phyloP scores from a whole-genome alignment of 2,329 filamentous ascomycete species.

The Fusarium anguioides region DNA sequence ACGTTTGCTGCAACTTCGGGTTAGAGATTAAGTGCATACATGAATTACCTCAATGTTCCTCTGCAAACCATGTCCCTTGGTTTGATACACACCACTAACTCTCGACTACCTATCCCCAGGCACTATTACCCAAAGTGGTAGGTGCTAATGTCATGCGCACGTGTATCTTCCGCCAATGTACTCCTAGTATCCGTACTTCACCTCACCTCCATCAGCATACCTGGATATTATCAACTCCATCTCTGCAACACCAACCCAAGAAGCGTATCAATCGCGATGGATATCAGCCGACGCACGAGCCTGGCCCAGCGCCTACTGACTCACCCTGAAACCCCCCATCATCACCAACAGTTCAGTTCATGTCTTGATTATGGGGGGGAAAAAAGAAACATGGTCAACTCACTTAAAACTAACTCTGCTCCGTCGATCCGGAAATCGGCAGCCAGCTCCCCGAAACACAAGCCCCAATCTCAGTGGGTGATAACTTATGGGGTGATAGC shows the following conservation, averaged over 20 bases:
- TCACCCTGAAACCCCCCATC: conserved; percentile 27
- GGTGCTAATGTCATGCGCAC: conserved; percentile 41
- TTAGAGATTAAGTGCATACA: conserved; percentile 15
- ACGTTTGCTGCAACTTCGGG: conserved; percentile 16
- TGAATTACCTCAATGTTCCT: background rate
- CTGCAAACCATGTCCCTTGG: background rate
- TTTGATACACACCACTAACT: conserved; percentile 2
- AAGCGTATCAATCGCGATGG: background rate
- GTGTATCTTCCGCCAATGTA: conserved; percentile 26
- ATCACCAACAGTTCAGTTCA: conserved; percentile 2
- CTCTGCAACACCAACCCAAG: conserved; percentile 1
- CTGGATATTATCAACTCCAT: background rate
- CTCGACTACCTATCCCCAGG: background rate
- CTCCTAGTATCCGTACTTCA: background rate
- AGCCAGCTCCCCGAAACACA: conserved; percentile 31
- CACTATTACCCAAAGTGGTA: conserved; percentile 30
- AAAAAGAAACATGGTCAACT: background rate
- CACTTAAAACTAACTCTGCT: conserved; percentile 6
- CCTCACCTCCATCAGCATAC: background rate
- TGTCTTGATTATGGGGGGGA: background rate
- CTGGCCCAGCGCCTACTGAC: conserved; percentile 10
- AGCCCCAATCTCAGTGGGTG: conserved; percentile 1
- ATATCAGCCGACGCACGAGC: conserved; percentile 1
- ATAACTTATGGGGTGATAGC: conserved; percentile 13
- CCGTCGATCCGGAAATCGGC: conserved; percentile 34